Percentiles rank a stretch among this genome's conserved stretches.
Evolutionary conservation across 805 yeast species (phyloP).

Genomic region (Nakazawaea ernobii): DNA sequence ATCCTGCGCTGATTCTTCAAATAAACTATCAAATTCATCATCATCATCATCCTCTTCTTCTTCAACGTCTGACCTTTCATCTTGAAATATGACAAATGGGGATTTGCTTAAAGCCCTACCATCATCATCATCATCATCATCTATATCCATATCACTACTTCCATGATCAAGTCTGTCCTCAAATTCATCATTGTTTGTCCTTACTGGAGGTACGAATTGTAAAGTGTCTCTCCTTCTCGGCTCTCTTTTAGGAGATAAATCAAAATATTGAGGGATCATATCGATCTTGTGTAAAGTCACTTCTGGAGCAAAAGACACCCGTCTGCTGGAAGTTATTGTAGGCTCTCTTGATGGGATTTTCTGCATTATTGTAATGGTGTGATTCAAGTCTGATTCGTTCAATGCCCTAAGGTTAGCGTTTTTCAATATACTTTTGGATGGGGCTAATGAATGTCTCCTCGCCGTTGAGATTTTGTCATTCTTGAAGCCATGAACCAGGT

Average conservation of each 20-base stretch:
- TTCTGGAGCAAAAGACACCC: conserved; percentile 77
- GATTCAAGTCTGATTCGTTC: conserved; percentile 18
- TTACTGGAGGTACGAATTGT: conserved; percentile 23
- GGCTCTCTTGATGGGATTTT: conserved; percentile 13
- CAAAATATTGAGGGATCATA: conserved; percentile 22
- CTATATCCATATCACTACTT: conserved; percentile 20
- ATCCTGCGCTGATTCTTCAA: background rate
- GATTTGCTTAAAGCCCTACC: background rate
- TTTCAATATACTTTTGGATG: conserved; percentile 35
- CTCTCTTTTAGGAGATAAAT: conserved; percentile 12
- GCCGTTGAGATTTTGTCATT: background rate
- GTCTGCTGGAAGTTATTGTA: conserved; percentile 27
- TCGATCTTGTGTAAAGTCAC: conserved; percentile 59
- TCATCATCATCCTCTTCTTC: conserved; percentile 8
- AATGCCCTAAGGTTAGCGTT: conserved; percentile 13
- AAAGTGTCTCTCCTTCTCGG: conserved; percentile 23
- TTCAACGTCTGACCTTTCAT: conserved; percentile 9
- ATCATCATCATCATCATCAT: conserved; percentile 5
- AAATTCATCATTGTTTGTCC: conserved; percentile 1
- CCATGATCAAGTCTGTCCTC: conserved; percentile 11
- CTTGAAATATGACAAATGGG: conserved; percentile 9
- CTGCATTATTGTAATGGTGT: conserved; percentile 32
- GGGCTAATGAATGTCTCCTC: conserved; percentile 29
- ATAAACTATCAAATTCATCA: conserved; percentile 2
- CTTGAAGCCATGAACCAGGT: background rate